phyloP scores from a whole-genome alignment of 1,284 basidiomycete genomes.

The Irpex sp. region DNA sequence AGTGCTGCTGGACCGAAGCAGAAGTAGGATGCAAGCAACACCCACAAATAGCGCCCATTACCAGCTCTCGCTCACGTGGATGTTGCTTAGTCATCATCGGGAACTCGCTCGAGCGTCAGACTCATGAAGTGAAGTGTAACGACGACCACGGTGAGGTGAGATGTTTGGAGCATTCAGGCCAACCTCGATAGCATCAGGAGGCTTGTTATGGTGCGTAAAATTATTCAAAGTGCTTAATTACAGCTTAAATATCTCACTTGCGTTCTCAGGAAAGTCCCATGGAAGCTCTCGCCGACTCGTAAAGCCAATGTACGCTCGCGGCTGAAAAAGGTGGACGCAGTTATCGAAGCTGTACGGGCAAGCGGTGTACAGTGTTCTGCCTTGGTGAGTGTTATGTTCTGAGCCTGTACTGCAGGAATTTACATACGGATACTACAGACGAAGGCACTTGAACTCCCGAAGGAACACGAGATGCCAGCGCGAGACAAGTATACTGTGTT shows the following conservation, averaged over 20 bases:
- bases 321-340: constrained; percentile 88
- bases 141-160: constrained; percentile 14
- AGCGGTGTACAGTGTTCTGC: constrained; percentile 77
- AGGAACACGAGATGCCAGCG: constrained; percentile 82
- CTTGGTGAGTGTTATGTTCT: constrained; percentile 34
- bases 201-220: constrained; percentile 66
- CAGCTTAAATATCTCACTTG: neutral
- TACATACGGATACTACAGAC: constrained; percentile 32
- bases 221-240: neutral
- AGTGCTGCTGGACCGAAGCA: neutral
- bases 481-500: constrained; percentile 97
- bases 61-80: constrained; percentile 7
- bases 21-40: neutral
- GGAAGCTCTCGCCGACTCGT: constrained; percentile 85
- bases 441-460: constrained; percentile 73
- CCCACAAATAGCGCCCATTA: constrained; percentile 8
- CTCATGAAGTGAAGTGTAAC: neutral
- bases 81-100: constrained; percentile 25
- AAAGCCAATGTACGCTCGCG: constrained; percentile 88
- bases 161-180: constrained; percentile 80
- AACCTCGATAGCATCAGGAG: constrained; percentile 58
- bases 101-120: constrained; percentile 6
- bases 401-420: too few species aligned
- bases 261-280: constrained; percentile 82
- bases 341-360: constrained; percentile 81